A percentile compares a stretch with the other conserved stretches of the same genome.
Conservation (phyloP, 495 filamentous ascomycete genomes). For the Xylaria telfairii region DNA sequence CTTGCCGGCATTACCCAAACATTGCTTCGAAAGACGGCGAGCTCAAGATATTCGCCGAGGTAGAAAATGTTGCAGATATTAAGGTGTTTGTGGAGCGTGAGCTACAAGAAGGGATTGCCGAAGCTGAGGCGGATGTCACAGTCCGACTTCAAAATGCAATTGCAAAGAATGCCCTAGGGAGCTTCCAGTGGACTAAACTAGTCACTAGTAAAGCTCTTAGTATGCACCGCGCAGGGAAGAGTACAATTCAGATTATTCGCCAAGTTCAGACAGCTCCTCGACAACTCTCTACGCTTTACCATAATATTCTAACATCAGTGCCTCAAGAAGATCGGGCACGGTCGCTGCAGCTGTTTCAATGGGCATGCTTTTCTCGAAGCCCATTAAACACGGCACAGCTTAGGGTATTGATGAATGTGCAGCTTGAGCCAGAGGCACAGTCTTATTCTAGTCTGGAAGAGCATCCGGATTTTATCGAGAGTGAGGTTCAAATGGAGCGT, state of each 20-base stretch:
- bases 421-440: background rate
- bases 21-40: background rate
- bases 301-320: background rate
- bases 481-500: conserved; percentile 6
- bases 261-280: conserved; percentile 2
- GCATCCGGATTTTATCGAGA: background rate
- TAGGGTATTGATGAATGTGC: background rate
- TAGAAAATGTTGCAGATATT: background rate
- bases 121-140: background rate
- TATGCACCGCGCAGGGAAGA: background rate
- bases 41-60: background rate
- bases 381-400: background rate
- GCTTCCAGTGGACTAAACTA: conserved; percentile 13
- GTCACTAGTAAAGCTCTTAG: background rate
- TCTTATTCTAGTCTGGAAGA: background rate
- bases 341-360: background rate
- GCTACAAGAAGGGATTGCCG: background rate
- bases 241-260: background rate
- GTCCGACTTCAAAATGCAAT: background rate
- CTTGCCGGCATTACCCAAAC: background rate
- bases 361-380: background rate
- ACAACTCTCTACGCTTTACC: background rate
- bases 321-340: background rate
- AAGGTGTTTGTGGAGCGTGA: background rate
- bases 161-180: background rate